Evolutionary conservation across 306 rosid species (phyloP).

Genomic region (Cucumis hystrix): DNA sequence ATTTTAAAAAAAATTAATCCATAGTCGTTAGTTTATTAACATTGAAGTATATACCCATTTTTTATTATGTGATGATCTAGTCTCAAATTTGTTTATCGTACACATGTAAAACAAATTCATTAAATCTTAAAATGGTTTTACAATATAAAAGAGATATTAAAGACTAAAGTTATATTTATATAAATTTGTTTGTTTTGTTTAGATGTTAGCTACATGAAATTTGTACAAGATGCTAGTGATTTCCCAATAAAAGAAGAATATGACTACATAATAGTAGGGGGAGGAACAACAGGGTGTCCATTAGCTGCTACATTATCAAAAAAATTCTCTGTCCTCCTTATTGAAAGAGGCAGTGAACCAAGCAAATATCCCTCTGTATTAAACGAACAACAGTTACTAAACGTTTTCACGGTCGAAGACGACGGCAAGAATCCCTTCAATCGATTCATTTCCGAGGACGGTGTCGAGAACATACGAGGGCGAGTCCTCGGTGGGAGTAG

Average conservation of each 20-base stretch:
- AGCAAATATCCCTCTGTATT: not conserved
- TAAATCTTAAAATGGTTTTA: no score
- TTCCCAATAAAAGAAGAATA: not conserved
- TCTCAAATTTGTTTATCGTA: no score
- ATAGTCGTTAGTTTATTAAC: no score
- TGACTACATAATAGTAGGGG: conserved; percentile 26
- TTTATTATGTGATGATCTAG: no score
- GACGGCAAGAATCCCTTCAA: not conserved
- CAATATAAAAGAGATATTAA: no score
- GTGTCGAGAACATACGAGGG: conserved; percentile 10
- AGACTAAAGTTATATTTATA: no score
- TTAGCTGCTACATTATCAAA: conserved; percentile 21
- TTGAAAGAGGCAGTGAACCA: conserved; percentile 15
- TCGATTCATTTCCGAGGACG: conserved; percentile 2
- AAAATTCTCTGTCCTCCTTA: conserved; percentile 1
- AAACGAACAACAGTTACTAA: not conserved
- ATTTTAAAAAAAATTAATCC: no score
- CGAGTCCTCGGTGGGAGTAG: conserved; percentile 16
- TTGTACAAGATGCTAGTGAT: not conserved
- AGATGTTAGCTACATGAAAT: conserved; percentile 10
- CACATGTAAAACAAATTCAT: no score
- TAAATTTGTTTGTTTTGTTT: no score
- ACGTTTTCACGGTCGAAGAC: not conserved
- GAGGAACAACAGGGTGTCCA: conserved; percentile 26
- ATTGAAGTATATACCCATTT: no score